These are phyloP conservation scores for Microbotryum silenes-acaulis DNA, from an alignment of 1,284 basidiomycete genomes.

Conservation along the genomic window DNA sequence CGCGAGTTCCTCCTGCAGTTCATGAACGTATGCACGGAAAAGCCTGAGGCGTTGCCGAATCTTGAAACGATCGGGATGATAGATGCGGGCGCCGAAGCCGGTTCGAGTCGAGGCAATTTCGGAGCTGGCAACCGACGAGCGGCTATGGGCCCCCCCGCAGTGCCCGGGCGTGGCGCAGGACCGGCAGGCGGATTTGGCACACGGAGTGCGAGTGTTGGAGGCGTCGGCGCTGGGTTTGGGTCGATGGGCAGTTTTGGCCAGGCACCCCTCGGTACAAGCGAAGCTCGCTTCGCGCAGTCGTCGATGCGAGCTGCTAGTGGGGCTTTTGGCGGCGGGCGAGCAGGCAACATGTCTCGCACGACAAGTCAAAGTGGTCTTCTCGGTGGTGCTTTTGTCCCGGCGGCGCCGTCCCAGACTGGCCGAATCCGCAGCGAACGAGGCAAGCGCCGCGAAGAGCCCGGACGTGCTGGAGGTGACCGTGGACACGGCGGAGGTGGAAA, in stretches of 20 bases:
- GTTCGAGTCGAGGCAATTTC: conserved; percentile 27
- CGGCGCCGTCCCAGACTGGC: conserved; percentile 5
- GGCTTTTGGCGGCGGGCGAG: conserved; percentile 42
- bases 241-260: conserved; percentile 69
- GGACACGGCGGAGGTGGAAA: conserved; percentile 40
- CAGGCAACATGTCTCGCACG: conserved; percentile 56
- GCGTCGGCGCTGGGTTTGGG: conserved; percentile 50
- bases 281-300: conserved; percentile 59
- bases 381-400: conserved; percentile 47
- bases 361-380: conserved; percentile 56
- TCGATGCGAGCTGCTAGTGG: conserved; percentile 29
- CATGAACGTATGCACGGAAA: conserved; percentile 90
- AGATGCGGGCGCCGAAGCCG: conserved; percentile 58
- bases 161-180: conserved; percentile 44
- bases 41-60: conserved; percentile 79
- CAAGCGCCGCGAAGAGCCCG: conserved; percentile 41
- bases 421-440: conserved; percentile 64
- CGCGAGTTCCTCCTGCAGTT: conserved; percentile 97
- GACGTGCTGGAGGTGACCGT: conserved; percentile 30
- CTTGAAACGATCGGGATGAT: conserved; percentile 82
- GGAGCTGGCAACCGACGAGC: conserved; percentile 32
- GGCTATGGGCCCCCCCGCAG: conserved; percentile 50
- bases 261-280: conserved; percentile 47
- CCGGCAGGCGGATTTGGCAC: conserved; percentile 51
- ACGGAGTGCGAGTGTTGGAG: conserved; percentile 44